These are phyloP conservation scores for Tremella fuciformis DNA, from an alignment of 768 basidiomycete species.

Conservation along the genomic window DNA sequence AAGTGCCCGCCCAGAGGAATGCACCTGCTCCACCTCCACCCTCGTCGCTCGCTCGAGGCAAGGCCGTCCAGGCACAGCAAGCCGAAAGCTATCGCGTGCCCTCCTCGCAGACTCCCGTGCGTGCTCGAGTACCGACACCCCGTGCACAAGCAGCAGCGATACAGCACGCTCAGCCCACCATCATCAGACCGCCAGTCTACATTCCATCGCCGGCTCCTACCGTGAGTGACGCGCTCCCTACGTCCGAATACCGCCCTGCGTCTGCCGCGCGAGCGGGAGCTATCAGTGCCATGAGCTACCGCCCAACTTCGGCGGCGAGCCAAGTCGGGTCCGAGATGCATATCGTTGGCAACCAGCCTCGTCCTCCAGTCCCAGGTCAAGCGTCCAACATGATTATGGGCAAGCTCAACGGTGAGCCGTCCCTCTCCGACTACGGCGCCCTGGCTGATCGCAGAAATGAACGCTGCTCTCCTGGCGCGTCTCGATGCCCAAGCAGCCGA, in stretches of 20 bases:
- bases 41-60: not conserved
- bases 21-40: not conserved
- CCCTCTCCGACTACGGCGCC: not conserved
- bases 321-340: not conserved
- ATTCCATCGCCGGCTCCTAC: not conserved
- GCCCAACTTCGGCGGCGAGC: not conserved
- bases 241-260: not conserved
- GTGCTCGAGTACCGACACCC: not conserved
- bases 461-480: not conserved
- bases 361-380: not conserved
- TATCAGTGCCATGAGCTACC: not conserved
- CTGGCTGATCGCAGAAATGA: not conserved
- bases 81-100: not conserved
- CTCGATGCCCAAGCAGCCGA: conserved; percentile 4
- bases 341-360: too few relatives aligned
- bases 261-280: not conserved
- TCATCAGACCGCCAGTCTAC: not conserved
- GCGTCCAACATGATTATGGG: not conserved
- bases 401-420: not conserved
- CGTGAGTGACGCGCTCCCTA: not conserved
- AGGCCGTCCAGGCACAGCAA: not conserved
- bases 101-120: not conserved
- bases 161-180: not conserved
- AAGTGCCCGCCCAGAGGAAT: not conserved
- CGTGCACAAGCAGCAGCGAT: not conserved